These are phyloP conservation scores for Tolypocladium pustulatum DNA, from an alignment of 2,329 filamentous ascomycete genomes.

Conservation along the genomic window DNA sequence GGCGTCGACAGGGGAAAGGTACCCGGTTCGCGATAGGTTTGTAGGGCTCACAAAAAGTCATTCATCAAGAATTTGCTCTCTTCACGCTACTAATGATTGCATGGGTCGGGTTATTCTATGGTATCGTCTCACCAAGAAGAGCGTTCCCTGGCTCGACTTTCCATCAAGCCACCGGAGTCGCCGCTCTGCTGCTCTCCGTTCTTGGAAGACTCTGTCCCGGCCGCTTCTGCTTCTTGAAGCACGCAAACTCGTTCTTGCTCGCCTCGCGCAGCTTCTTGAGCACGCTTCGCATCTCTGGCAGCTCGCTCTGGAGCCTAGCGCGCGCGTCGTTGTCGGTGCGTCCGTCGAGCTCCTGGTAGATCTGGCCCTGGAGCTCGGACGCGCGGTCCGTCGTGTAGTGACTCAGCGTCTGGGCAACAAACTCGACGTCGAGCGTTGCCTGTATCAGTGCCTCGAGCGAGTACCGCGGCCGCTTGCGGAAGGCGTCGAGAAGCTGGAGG, in stretches of 20 bases:
- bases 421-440: conserved; percentile 93
- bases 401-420: conserved; percentile 84
- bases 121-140: not conserved
- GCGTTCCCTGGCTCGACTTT: not conserved
- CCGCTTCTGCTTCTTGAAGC: conserved; percentile 58
- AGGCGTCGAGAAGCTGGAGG: conserved; percentile 69
- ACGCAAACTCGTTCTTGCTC: conserved; percentile 79
- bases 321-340: conserved; percentile 84
- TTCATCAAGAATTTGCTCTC: not conserved
- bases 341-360: conserved; percentile 83
- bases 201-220: conserved; percentile 20
- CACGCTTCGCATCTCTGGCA: conserved; percentile 80
- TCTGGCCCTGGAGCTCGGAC: conserved; percentile 71
- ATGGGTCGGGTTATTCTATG: not conserved
- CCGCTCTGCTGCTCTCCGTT: conserved; percentile 17
- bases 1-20: not conserved
- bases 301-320: conserved; percentile 67
- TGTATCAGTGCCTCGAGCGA: conserved; percentile 81
- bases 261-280: conserved; percentile 76
- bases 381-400: conserved; percentile 82
- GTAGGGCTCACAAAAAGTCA: not conserved
- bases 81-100: not conserved
- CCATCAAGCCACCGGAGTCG: not conserved
- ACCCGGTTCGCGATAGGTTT: not conserved
- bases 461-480: conserved; percentile 58